Evolutionary conservation across 1,139 yeast species (phyloP).

Genomic region (Candida sanyaensis): DNA sequence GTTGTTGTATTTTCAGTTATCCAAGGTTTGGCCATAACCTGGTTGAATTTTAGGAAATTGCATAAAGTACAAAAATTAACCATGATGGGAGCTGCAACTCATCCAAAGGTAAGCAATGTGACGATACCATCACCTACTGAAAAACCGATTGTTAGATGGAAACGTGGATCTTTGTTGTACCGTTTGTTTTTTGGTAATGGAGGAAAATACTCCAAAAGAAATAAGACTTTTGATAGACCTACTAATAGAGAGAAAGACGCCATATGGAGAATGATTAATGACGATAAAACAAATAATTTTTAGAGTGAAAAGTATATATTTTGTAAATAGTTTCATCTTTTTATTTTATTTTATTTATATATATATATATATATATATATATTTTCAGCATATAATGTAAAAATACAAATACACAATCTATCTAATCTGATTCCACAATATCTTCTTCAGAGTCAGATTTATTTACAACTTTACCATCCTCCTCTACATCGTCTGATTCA

Average conservation of each 20-base stretch:
- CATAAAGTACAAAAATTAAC: constrained; percentile 62
- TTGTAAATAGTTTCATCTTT: constrained; percentile 4
- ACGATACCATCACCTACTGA: constrained; percentile 3
- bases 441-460: constrained; percentile 34
- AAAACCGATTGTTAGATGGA: background rate
- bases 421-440: constrained; percentile 25
- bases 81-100: constrained; percentile 46
- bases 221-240: constrained; percentile 33
- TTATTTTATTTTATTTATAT: background rate
- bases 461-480: constrained; percentile 30
- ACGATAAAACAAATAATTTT: constrained; percentile 41
- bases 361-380: no score
- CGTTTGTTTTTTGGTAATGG: constrained; percentile 31
- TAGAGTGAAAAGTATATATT: background rate
- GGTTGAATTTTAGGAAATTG: constrained; percentile 49
- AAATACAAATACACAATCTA: background rate
- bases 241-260: constrained; percentile 55
- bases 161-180: constrained; percentile 20
- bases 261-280: constrained; percentile 75
- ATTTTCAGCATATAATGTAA: background rate
- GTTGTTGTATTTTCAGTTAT: constrained; percentile 54
- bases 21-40: constrained; percentile 46
- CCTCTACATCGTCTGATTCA: constrained; percentile 16
- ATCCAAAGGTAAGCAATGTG: background rate
- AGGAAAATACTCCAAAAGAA: constrained; percentile 14